These are phyloP conservation scores for Waltiozyma sp. DNA, from an alignment of 1,139 yeast species.

Conservation along the genomic window DNA sequence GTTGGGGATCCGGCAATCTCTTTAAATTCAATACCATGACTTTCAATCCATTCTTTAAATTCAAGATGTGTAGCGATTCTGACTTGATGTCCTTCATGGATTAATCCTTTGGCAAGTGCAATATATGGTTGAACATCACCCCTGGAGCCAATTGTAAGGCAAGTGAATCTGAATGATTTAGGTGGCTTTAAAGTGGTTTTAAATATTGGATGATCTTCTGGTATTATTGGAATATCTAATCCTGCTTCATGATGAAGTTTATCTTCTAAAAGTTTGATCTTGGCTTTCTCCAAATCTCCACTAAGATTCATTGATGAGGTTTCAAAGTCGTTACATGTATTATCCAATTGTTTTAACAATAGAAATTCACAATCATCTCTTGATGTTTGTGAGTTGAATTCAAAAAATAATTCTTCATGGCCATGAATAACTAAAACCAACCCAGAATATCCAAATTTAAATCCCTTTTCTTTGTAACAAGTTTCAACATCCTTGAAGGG, in stretches of 20 bases:
- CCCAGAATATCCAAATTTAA: slow-evolving; percentile 58
- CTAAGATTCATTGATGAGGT: slow-evolving; percentile 25
- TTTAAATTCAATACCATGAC: slow-evolving; percentile 56
- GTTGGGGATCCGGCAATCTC: slow-evolving; percentile 90
- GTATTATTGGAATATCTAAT: slow-evolving; percentile 50
- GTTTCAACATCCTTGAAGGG: slow-evolving; percentile 66
- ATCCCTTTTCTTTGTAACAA: slow-evolving; percentile 55
- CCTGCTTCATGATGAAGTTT: slow-evolving; percentile 49
- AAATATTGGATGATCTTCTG: slow-evolving; percentile 52
- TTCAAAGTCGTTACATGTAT: no score
- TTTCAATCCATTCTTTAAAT: slow-evolving; percentile 62
- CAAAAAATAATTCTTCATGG: slow-evolving; percentile 66
- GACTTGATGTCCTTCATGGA: slow-evolving; percentile 71
- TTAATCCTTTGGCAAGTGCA: slow-evolving; percentile 72
- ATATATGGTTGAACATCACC: slow-evolving; percentile 97
- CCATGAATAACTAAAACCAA: slow-evolving; percentile 59
- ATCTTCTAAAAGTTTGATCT: slow-evolving; percentile 53
- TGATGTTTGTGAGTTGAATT: slow-evolving; percentile 53
- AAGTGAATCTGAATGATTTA: slow-evolving; percentile 47
- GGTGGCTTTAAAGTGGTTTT: slow-evolving; percentile 43
- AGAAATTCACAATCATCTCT: slow-evolving; percentile 65
- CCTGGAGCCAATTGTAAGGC: slow-evolving; percentile 84
- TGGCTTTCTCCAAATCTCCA: slow-evolving; percentile 31
- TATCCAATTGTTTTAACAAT: slow-evolving; percentile 41
- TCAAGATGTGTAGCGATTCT: slow-evolving; percentile 81